Evolutionary conservation across 805 yeast genomes (phyloP).

Genomic region (Metschnikowia peoriensis): DNA sequence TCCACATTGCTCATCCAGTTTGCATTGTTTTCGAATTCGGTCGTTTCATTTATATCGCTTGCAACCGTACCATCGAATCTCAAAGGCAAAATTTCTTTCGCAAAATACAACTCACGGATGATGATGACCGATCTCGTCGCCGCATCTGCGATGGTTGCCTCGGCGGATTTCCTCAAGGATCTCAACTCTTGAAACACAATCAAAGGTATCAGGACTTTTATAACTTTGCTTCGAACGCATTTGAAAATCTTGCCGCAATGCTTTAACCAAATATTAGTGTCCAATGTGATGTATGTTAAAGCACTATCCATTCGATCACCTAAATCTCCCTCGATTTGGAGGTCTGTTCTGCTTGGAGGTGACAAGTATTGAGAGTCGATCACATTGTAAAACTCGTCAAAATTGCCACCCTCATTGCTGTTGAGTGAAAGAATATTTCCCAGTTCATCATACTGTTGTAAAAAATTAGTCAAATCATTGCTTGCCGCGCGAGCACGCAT

Average conservation of each 20-base stretch:
- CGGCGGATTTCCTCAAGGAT: conserved; percentile 66
- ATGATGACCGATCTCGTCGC: conserved; percentile 80
- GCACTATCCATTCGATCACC: conserved; percentile 58
- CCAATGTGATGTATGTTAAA: conserved; percentile 60
- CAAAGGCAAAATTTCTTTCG: conserved; percentile 55
- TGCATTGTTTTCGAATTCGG: conserved; percentile 70
- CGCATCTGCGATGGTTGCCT: conserved; percentile 72
- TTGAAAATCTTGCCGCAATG: conserved; percentile 77
- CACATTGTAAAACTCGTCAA: conserved; percentile 26
- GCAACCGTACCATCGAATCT: conserved; percentile 72
- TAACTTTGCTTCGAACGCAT: conserved; percentile 57
- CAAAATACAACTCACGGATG: conserved; percentile 60
- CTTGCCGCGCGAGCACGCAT: neutral
- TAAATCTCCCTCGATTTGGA: conserved; percentile 45
- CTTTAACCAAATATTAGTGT: conserved; percentile 78
- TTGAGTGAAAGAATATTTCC: conserved; percentile 6
- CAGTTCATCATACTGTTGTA: conserved; percentile 10
- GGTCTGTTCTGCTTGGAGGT: conserved; percentile 10
- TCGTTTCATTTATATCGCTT: conserved; percentile 64
- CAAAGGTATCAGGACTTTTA: conserved; percentile 64
- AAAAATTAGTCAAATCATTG: conserved; percentile 7
- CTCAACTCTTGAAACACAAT: conserved; percentile 77
- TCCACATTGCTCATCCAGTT: conserved; percentile 74
- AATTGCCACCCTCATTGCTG: conserved; percentile 7
- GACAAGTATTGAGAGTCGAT: conserved; percentile 22